Evolutionary conservation across 2,329 filamentous ascomycete genomes (phyloP).

Genomic region (Fusarium agapanthi): DNA sequence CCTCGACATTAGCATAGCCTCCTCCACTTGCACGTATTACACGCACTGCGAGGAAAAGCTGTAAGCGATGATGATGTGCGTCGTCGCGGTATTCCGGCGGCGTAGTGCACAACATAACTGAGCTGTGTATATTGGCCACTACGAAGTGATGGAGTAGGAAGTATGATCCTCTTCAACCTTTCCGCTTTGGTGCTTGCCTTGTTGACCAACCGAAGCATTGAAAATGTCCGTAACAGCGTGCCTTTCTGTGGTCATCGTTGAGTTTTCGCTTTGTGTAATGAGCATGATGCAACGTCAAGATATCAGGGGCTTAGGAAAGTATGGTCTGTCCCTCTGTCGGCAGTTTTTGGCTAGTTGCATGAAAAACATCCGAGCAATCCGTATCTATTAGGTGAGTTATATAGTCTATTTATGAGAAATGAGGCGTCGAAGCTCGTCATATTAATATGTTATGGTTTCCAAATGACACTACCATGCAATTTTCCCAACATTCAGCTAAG

Average conservation of each 20-base stretch:
- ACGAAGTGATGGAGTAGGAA: background rate
- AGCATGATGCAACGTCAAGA: background rate
- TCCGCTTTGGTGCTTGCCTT: background rate
- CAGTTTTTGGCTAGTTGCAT: background rate
- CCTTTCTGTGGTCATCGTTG: background rate
- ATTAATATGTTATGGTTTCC: too few relatives aligned
- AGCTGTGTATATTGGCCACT: background rate
- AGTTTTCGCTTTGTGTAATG: background rate
- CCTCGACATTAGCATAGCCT: background rate
- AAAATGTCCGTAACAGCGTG: background rate
- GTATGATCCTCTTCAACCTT: background rate
- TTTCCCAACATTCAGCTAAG: background rate
- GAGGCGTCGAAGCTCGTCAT: background rate
- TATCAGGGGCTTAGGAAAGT: background rate
- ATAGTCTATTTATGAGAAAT: background rate
- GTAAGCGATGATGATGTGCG: background rate
- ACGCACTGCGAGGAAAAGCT: background rate
- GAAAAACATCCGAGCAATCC: background rate
- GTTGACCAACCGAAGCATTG: background rate
- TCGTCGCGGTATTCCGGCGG: background rate
- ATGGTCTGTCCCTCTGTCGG: background rate
- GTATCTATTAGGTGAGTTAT: background rate
- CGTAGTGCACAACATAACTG: conserved; percentile 4
- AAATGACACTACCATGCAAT: background rate
- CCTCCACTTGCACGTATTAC: background rate